phyloP scores from a whole-genome alignment of 306 rosid genomes.

The Astragalus membranaceus region DNA sequence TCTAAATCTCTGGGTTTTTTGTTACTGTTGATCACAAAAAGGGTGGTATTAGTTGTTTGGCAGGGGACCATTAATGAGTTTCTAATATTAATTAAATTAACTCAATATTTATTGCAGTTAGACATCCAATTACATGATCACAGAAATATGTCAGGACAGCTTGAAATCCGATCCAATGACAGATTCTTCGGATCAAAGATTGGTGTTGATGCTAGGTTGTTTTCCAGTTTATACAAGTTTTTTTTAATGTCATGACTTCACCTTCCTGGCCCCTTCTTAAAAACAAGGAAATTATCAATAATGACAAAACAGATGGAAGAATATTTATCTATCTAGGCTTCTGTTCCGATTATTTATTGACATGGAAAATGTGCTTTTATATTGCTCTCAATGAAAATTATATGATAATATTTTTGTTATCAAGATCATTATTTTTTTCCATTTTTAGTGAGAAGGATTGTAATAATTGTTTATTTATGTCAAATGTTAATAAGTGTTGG shows the following conservation, averaged over 20 bases:
- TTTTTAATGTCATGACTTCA: no score
- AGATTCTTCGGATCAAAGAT: constrained; percentile 40
- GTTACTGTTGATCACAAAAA: neutral
- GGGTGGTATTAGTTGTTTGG: neutral
- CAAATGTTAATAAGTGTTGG: neutral
- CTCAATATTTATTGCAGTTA: constrained; percentile 49
- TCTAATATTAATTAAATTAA: neutral
- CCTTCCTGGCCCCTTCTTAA: no score
- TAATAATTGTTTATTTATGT: neutral
- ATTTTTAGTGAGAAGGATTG: neutral
- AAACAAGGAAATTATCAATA: neutral
- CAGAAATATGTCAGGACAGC: constrained; percentile 70
- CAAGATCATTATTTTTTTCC: neutral
- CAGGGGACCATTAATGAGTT: neutral
- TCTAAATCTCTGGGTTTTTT: neutral
- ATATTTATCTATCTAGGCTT: neutral
- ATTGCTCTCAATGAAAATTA: neutral
- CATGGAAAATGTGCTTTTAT: neutral
- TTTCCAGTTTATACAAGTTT: neutral
- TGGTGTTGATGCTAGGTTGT: constrained; percentile 41
- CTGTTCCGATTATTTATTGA: constrained; percentile 8
- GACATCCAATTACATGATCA: constrained; percentile 60
- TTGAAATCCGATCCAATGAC: constrained; percentile 31
- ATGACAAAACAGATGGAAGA: neutral
- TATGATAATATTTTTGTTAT: neutral